Percentiles rank a stretch among this genome's conserved stretches.
phyloP scores from a whole-genome alignment of 441 rosid genomes.

The Erodium trifolium region DNA sequence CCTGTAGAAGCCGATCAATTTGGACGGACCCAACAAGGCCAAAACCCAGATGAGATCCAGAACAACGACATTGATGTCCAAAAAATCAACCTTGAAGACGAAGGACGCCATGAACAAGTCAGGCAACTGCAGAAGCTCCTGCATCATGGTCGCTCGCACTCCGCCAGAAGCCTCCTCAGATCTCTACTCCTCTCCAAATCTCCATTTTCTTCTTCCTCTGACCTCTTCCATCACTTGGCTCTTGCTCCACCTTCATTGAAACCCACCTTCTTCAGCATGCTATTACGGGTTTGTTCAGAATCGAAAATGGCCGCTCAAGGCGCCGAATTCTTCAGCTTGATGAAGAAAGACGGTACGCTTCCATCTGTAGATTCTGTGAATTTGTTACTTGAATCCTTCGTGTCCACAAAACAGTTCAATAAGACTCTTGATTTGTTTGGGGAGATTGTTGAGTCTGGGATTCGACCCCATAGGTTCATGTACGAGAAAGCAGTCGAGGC shows the following conservation, averaged over 20 bases:
- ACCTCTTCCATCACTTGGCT: not conserved
- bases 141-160: not conserved
- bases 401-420: constrained; percentile 30
- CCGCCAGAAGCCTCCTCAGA: not conserved
- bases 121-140: not conserved
- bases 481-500: not conserved
- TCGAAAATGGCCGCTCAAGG: constrained; percentile 19
- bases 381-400: constrained; percentile 36
- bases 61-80: not conserved
- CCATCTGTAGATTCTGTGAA: constrained; percentile 41
- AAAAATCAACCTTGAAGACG: not conserved
- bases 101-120: not conserved
- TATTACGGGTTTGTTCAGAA: not conserved
- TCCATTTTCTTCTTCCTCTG: not conserved
- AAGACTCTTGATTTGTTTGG: constrained; percentile 14
- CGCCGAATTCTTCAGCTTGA: constrained; percentile 28
- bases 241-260: not conserved
- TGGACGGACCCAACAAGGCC: not conserved
- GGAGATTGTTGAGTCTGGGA: not conserved
- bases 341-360: constrained; percentile 37
- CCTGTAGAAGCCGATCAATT: not conserved
- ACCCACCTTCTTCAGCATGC: not conserved
- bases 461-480: not conserved
- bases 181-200: not conserved
- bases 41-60: not conserved